Evolutionary conservation across 768 basidiomycete species (phyloP).

Genomic region (Russula virescens): DNA sequence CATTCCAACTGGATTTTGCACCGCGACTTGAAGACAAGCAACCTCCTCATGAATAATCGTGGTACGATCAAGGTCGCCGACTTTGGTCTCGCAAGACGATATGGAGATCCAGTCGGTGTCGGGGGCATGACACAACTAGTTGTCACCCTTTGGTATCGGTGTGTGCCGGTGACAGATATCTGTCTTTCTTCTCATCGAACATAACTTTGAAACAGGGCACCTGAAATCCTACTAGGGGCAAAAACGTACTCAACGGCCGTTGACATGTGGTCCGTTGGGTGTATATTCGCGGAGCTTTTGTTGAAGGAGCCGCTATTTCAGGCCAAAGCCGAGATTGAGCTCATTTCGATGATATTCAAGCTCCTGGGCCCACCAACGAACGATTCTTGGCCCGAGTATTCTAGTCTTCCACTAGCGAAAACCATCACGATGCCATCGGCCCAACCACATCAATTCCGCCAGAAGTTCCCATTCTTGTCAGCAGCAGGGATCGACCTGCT

Average conservation of each 20-base stretch:
- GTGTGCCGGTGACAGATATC: conserved; percentile 27
- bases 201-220: conserved; percentile 52
- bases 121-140: conserved; percentile 98
- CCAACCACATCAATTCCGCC: conserved; percentile 69
- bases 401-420: conserved; percentile 72
- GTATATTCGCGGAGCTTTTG: conserved; percentile 95
- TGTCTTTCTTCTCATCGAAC: conserved; percentile 5
- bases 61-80: conserved; percentile 99
- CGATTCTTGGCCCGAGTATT: conserved; percentile 82
- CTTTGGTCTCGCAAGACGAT: conserved; percentile 92
- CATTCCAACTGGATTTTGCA: conserved; percentile 98
- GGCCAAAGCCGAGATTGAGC: conserved; percentile 91
- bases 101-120: conserved; percentile 92
- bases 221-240: conserved; percentile 91
- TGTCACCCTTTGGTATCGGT: conserved; percentile 99
- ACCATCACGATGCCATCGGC: conserved; percentile 70
- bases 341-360: conserved; percentile 91
- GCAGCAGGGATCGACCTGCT: conserved; percentile 81
- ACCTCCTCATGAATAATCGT: conserved; percentile 97
- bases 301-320: conserved; percentile 96
- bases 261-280: conserved; percentile 98
- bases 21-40: conserved; percentile 95
- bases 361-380: conserved; percentile 90
- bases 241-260: conserved; percentile 92
- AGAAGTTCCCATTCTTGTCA: conserved; percentile 82